A percentile compares a stretch with the other conserved stretches of the same genome.
These are phyloP conservation scores for Zygosaccharomyces pseudobailii DNA, from an alignment of 1,139 yeast genomes.

Conservation along the genomic window DNA sequence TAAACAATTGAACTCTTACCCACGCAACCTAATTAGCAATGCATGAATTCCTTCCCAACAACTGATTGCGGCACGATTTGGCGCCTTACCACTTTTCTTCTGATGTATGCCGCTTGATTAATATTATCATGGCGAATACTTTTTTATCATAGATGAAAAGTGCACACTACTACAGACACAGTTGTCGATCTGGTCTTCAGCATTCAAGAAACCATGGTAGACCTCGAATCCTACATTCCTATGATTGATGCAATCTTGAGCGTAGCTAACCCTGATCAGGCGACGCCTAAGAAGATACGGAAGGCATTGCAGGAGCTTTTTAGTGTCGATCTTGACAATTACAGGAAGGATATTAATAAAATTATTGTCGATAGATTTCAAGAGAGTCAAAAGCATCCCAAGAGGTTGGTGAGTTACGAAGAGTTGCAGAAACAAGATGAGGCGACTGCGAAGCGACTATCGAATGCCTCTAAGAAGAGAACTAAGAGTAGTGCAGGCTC, in stretches of 20 bases:
- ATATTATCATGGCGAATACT: not conserved
- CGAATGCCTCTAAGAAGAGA: conserved; percentile 9
- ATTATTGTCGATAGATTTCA: conserved; percentile 59
- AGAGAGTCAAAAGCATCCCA: conserved; percentile 36
- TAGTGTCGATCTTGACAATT: conserved; percentile 48
- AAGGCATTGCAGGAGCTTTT: conserved; percentile 66
- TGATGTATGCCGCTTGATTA: not conserved
- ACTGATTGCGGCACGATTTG: too few species aligned
- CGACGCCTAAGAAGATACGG: conserved; percentile 69
- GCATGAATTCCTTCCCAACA: not conserved
- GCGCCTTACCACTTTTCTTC: not conserved
- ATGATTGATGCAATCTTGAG: conserved; percentile 72
- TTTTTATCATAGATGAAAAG: not conserved
- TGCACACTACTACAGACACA: not conserved
- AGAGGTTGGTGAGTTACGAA: conserved; percentile 25
- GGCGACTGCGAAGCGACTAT: conserved; percentile 22
- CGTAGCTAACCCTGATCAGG: conserved; percentile 67
- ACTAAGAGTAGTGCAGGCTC: conserved; percentile 2
- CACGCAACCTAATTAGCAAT: too few species aligned
- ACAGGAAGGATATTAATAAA: conserved; percentile 57
- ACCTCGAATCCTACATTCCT: conserved; percentile 46
- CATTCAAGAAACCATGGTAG: conserved; percentile 12
- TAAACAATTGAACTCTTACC: too few species aligned
- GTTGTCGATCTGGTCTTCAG: not conserved
- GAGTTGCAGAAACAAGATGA: conserved; percentile 35